These are phyloP conservation scores for Hemileccinum impolitum DNA, from an alignment of 768 basidiomycete species.

Conservation along the genomic window DNA sequence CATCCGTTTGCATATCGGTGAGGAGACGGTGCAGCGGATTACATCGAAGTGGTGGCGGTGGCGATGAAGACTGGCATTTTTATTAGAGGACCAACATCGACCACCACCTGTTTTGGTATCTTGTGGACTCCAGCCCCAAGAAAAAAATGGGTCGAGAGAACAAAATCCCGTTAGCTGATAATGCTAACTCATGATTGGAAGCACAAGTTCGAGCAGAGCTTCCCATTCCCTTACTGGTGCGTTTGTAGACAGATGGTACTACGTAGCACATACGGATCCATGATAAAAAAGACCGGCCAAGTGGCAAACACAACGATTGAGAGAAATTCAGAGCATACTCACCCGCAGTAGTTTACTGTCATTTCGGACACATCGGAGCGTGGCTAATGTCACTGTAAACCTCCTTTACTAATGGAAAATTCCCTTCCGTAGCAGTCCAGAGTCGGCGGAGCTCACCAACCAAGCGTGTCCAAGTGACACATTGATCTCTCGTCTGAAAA, in stretches of 20 bases:
- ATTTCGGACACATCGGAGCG: conserved; percentile 1
- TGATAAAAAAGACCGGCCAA: conserved; percentile 2
- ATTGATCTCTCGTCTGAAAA: too few relatives aligned
- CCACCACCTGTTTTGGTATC: too few relatives aligned
- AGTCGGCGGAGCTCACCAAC: too few relatives aligned
- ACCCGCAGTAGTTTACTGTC: conserved; percentile 2
- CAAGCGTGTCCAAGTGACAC: conserved; percentile 1
- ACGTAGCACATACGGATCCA: conserved; percentile 3
- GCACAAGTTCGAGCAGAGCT: background rate
- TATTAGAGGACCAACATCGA: too few relatives aligned
- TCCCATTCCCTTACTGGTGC: conserved; percentile 3
- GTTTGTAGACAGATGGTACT: background rate
- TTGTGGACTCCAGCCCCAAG: too few relatives aligned
- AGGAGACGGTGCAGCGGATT: too few relatives aligned
- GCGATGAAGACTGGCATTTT: too few relatives aligned
- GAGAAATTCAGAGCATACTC: background rate
- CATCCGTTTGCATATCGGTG: too few relatives aligned
- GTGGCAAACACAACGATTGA: conserved; percentile 2
- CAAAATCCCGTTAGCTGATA: too few relatives aligned
- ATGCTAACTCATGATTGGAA: too few relatives aligned
- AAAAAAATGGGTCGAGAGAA: too few relatives aligned
- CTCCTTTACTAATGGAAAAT: conserved; percentile 3
- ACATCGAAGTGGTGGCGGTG: too few relatives aligned
- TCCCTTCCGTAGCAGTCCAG: conserved; percentile 2
- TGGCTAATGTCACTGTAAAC: background rate